These are phyloP conservation scores for Entonaema liquescens DNA, from an alignment of 495 filamentous ascomycete species.

Conservation along the genomic window DNA sequence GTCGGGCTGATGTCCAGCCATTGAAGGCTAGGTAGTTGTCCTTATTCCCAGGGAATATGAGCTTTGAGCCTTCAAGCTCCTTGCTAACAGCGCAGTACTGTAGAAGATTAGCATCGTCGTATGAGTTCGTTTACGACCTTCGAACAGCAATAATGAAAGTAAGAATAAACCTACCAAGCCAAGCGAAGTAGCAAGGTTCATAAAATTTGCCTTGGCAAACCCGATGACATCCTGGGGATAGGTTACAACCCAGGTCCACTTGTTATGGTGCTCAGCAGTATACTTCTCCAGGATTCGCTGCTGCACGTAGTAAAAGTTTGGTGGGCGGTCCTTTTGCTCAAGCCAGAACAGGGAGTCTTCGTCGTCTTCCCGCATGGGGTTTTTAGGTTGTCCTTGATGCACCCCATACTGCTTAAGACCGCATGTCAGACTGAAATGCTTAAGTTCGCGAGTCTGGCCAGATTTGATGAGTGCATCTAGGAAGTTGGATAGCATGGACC, in stretches of 20 bases:
- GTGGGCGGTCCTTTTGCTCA: slow-evolving; percentile 47
- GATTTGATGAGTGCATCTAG: slow-evolving; percentile 57
- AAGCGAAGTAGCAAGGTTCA: slow-evolving; percentile 62
- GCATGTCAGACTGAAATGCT: slow-evolving; percentile 62
- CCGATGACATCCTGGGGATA: slow-evolving; percentile 66
- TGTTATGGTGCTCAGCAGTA: slow-evolving; percentile 45
- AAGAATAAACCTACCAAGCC: slow-evolving; percentile 45
- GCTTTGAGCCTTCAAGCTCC: slow-evolving; percentile 53
- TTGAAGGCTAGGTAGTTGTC: slow-evolving; percentile 61
- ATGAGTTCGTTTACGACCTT: background rate
- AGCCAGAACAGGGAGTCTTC: slow-evolving; percentile 43
- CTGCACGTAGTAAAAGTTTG: slow-evolving; percentile 61
- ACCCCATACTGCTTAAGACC: slow-evolving; percentile 67
- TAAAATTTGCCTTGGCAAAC: slow-evolving; percentile 60
- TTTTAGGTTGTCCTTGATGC: slow-evolving; percentile 62
- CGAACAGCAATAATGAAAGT: background rate
- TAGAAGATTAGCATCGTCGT: background rate
- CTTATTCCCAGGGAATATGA: slow-evolving; percentile 59
- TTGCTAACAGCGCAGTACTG: slow-evolving; percentile 59
- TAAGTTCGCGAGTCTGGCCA: slow-evolving; percentile 52
- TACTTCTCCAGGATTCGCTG: slow-evolving; percentile 54
- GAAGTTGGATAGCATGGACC: slow-evolving; percentile 62
- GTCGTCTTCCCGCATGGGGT: slow-evolving; percentile 59
- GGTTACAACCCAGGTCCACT: slow-evolving; percentile 58
- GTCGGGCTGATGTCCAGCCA: slow-evolving; percentile 58